Conservation (phyloP, 2,329 filamentous ascomycete species). For the Waltergamsia citrina region DNA sequence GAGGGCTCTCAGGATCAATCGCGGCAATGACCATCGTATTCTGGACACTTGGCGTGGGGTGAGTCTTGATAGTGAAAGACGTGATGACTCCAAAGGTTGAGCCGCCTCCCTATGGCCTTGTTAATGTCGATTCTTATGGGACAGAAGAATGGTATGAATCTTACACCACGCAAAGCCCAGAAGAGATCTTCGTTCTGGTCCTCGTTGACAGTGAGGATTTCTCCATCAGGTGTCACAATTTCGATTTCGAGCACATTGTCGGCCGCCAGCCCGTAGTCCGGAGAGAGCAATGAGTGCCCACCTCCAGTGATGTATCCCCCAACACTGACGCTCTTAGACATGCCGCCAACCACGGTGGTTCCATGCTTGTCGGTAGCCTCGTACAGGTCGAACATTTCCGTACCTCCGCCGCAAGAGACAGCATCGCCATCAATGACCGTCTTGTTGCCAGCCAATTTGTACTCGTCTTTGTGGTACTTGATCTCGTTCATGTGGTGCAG, state of each 20-base stretch:
- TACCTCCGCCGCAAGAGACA: slow-evolving; percentile 43
- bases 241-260: slow-evolving; percentile 53
- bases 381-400: slow-evolving; percentile 40
- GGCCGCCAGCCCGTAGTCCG: slow-evolving; percentile 47
- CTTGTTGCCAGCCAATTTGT: slow-evolving; percentile 30
- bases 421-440: slow-evolving; percentile 33
- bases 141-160: slow-evolving; percentile 12
- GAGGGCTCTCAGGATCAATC: slow-evolving; percentile 17
- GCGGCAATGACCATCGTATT: slow-evolving; percentile 12
- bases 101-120: slow-evolving; percentile 39
- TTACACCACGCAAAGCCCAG: slow-evolving; percentile 51
- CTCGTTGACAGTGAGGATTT: slow-evolving; percentile 39
- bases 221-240: slow-evolving; percentile 41
- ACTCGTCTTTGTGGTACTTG: slow-evolving; percentile 24
- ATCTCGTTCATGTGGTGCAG: slow-evolving; percentile 34
- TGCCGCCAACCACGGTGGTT: slow-evolving; percentile 44
- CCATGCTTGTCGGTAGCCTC: slow-evolving; percentile 30
- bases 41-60: slow-evolving; percentile 28
- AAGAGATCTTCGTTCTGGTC: slow-evolving; percentile 47
- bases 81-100: slow-evolving; percentile 52
- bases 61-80: slow-evolving; percentile 44
- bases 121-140: slow-evolving; percentile 7
- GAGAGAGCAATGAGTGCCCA: slow-evolving; percentile 45
- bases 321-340: slow-evolving; percentile 44
- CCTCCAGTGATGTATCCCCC: slow-evolving; percentile 54